Conservation (phyloP, 306 rosid genomes). For the Arachis stenosperma region DNA sequence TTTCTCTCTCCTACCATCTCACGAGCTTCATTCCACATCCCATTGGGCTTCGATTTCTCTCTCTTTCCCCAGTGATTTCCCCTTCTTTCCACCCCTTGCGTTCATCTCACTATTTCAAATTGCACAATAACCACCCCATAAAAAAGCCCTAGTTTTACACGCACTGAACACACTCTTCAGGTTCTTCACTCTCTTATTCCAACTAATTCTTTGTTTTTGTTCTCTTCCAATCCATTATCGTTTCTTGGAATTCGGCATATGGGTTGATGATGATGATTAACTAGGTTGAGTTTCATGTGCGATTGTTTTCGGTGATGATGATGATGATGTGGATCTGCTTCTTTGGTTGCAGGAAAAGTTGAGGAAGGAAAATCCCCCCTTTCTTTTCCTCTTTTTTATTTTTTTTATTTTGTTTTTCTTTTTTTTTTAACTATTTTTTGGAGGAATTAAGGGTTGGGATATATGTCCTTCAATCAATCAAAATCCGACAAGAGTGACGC, state of each 20-base stretch:
- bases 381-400: background rate
- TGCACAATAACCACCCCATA: slow-evolving; percentile 44
- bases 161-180: slow-evolving; percentile 47
- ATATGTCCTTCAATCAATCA: slow-evolving; percentile 99
- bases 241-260: background rate
- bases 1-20: too few species aligned
- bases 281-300: background rate
- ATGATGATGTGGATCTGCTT: slow-evolving; percentile 43
- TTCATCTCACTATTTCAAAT: too few species aligned
- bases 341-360: slow-evolving; percentile 53
- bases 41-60: too few species aligned
- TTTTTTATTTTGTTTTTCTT: background rate
- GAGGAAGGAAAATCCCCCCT: background rate
- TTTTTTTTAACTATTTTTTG: background rate
- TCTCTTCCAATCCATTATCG: background rate
- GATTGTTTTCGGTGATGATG: background rate
- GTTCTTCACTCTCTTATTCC: slow-evolving; percentile 38
- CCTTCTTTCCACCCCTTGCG: too few species aligned
- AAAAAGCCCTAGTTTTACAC: slow-evolving; percentile 57
- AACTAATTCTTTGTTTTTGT: background rate
- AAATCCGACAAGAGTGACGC: slow-evolving; percentile 81
- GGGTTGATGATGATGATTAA: background rate
- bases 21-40: too few species aligned
- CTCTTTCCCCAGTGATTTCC: too few species aligned
- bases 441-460: slow-evolving; percentile 68